A percentile compares a stretch with the other conserved stretches of the same genome.
Evolutionary conservation across 345 rosid species (phyloP).

Genomic region (Clarkia xantiana): DNA sequence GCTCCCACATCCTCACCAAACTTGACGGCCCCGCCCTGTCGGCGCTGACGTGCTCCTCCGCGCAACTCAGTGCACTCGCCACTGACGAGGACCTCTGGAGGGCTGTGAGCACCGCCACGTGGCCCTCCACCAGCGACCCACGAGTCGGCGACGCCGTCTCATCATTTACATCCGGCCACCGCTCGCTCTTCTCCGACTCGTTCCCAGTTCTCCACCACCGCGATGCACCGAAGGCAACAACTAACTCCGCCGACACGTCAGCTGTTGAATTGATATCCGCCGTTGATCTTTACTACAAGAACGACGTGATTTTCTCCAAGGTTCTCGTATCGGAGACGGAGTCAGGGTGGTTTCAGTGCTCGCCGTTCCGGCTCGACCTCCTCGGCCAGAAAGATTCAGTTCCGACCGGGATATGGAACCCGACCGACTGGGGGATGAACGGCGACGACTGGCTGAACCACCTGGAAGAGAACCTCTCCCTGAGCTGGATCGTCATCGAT

Average conservation of each 20-base stretch:
- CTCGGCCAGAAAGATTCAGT: slow-evolving; percentile 50
- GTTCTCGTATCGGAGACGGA: slow-evolving; percentile 45
- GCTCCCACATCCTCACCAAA: slow-evolving; percentile 41
- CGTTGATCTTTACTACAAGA: slow-evolving; percentile 45
- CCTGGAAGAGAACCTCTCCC: slow-evolving; percentile 24
- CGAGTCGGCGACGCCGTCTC: slow-evolving; percentile 23
- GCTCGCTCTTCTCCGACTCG: slow-evolving; percentile 59
- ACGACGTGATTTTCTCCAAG: slow-evolving; percentile 28
- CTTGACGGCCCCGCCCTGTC: slow-evolving; percentile 62
- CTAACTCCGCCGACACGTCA: background rate
- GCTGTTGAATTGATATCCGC: slow-evolving; percentile 39
- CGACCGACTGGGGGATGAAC: slow-evolving; percentile 1
- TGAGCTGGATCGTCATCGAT: slow-evolving; percentile 73
- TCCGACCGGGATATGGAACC: slow-evolving; percentile 27
- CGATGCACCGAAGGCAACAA: background rate
- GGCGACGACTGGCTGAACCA: slow-evolving; percentile 23
- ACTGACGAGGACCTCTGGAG: slow-evolving; percentile 38
- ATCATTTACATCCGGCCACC: slow-evolving; percentile 26
- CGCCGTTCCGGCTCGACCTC: slow-evolving; percentile 63
- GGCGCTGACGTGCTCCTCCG: slow-evolving; percentile 39
- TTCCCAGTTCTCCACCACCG: slow-evolving; percentile 17
- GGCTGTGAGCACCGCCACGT: slow-evolving; percentile 34
- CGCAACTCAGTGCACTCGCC: slow-evolving; percentile 34
- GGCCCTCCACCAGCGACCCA: slow-evolving; percentile 52
- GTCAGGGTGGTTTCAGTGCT: slow-evolving; percentile 48